A percentile compares a stretch with the other conserved stretches of the same genome.
Evolutionary conservation across 1,284 basidiomycete species (phyloP).

Genomic region (Cystobasidiaceae sp.): DNA sequence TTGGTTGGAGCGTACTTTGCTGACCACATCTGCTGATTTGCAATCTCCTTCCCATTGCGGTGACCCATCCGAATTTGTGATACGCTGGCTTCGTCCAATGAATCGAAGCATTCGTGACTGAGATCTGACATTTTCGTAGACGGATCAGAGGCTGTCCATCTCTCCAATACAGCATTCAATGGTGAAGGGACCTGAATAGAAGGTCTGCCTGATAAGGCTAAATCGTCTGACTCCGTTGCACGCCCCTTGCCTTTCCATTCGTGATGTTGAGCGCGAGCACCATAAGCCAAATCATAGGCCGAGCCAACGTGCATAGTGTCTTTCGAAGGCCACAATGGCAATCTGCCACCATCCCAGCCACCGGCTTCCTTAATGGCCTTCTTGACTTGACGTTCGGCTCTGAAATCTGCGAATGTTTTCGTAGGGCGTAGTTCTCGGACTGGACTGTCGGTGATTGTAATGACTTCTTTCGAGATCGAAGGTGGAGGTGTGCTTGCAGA

Average conservation of each 20-base stretch:
- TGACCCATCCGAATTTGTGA: no score
- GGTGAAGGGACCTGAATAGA: no score
- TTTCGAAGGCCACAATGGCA: constrained; percentile 11
- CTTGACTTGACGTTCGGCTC: constrained; percentile 16
- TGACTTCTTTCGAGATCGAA: not conserved
- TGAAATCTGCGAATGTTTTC: constrained; percentile 20
- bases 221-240: not conserved
- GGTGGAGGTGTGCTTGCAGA: constrained; percentile 13
- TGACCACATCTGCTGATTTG: constrained; percentile 68
- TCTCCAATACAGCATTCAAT: no score
- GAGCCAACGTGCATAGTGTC: constrained; percentile 3
- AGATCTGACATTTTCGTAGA: no score
- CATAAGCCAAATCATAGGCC: no score
- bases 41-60: no score
- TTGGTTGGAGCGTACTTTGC: constrained; percentile 69
- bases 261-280: no score
- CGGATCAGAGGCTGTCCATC: no score
- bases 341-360: constrained; percentile 8
- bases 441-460: constrained; percentile 22
- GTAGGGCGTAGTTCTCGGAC: constrained; percentile 12
- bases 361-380: constrained; percentile 17
- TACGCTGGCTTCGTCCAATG: no score
- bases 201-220: no score
- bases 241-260: constrained; percentile 26
- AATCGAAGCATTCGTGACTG: no score